These are phyloP conservation scores for Aspergillus spinulosporus DNA, from an alignment of 2,329 filamentous ascomycete genomes.

Conservation along the genomic window DNA sequence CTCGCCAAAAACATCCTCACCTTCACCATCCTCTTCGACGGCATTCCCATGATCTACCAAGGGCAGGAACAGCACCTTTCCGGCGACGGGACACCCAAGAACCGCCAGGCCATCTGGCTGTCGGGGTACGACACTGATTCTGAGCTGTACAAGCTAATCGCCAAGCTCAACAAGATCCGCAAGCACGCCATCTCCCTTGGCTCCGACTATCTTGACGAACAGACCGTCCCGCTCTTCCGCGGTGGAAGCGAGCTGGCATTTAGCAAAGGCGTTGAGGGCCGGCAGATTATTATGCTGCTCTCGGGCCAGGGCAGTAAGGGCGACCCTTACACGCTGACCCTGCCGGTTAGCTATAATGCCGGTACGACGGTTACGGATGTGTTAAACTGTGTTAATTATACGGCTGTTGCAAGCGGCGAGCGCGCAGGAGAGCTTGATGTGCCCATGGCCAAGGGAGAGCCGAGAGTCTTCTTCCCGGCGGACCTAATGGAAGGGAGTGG, in stretches of 20 bases:
- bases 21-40: conserved; percentile 61
- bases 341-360: conserved; percentile 24
- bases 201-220: conserved; percentile 39
- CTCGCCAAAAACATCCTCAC: conserved; percentile 62
- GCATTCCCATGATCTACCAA: conserved; percentile 66
- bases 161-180: conserved; percentile 46
- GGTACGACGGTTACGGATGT: conserved; percentile 27
- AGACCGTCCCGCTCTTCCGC: conserved; percentile 41
- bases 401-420: conserved; percentile 20
- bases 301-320: conserved; percentile 42
- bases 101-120: conserved; percentile 60
- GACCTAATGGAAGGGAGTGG: conserved; percentile 32
- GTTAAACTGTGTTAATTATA: conserved; percentile 30
- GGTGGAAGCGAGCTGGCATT: conserved; percentile 47
- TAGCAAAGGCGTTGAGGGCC: conserved; percentile 47
- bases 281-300: conserved; percentile 46
- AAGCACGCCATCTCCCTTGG: conserved; percentile 41
- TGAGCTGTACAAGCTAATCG: conserved; percentile 41
- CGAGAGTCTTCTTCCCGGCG: conserved; percentile 32
- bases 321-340: conserved; percentile 27
- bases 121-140: conserved; percentile 48
- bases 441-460: conserved; percentile 32
- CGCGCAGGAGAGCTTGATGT: conserved; percentile 25
- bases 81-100: conserved; percentile 50
- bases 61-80: conserved; percentile 64